phyloP scores from a whole-genome alignment of 2,329 filamentous ascomycete species.

The Talaromyces verruculosus region DNA sequence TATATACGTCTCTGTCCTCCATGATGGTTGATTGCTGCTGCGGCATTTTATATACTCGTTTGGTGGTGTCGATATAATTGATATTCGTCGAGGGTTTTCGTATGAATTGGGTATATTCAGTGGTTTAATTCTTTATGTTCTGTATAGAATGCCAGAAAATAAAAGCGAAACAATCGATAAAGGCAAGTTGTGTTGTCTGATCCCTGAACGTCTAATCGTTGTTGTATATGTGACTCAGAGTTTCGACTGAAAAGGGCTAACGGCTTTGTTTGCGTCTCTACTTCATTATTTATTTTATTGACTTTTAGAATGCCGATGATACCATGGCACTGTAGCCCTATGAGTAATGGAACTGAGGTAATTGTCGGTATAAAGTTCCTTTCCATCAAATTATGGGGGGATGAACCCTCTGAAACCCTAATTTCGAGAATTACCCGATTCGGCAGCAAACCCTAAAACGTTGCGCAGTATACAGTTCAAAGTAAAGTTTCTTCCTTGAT shows the following conservation, averaged over 20 bases:
- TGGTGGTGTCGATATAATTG: neutral
- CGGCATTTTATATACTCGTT: neutral
- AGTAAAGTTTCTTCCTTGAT: neutral
- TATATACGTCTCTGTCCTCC: neutral
- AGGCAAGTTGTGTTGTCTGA: neutral
- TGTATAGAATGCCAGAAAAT: neutral
- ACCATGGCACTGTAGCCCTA: neutral
- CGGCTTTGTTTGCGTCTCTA: constrained; percentile 4
- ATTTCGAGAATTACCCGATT: neutral
- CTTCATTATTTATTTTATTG: neutral
- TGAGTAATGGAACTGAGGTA: neutral
- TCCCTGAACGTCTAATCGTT: neutral
- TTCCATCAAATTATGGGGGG: neutral
- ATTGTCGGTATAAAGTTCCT: neutral
- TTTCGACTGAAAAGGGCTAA: neutral
- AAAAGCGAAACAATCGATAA: neutral
- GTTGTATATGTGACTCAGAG: neutral
- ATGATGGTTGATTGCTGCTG: neutral
- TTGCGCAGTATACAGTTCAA: neutral
- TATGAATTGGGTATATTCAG: neutral
- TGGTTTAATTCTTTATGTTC: neutral
- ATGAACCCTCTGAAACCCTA: neutral
- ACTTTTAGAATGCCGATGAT: neutral
- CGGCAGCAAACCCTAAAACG: neutral
- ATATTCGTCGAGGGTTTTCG: neutral